Conservation (phyloP, 192 early-diverging fungal genomes). For the Gryganskiella cystojenkinii region DNA sequence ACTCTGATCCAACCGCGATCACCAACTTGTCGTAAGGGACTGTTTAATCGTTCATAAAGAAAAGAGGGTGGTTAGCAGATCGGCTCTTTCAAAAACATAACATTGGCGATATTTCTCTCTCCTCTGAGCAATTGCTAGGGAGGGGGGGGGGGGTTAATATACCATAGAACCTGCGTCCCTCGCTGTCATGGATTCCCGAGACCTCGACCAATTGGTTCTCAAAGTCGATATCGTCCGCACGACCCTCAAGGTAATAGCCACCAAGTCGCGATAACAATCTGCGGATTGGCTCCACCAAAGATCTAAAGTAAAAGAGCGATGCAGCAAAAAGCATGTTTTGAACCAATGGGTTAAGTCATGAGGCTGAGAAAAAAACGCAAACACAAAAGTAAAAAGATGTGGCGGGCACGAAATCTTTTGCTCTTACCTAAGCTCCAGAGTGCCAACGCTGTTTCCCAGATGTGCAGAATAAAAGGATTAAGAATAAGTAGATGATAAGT, state of each 20-base stretch:
- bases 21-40: conserved; percentile 67
- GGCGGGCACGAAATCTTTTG: background rate
- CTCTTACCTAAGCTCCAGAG: conserved; percentile 64
- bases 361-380: conserved; percentile 9
- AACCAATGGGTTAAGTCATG: too few species aligned
- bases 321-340: too few species aligned
- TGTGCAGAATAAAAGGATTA: conserved; percentile 51
- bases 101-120: too few species aligned
- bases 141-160: conserved; percentile 17
- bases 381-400: background rate
- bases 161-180: conserved; percentile 57
- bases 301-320: conserved; percentile 34
- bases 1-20: conserved; percentile 65
- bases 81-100: too few species aligned
- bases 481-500: conserved; percentile 52
- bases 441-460: conserved; percentile 58
- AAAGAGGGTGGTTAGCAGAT: background rate
- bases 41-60: background rate
- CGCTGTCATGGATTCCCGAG: conserved; percentile 19
- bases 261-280: conserved; percentile 54
- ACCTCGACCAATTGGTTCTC: conserved; percentile 63
- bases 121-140: too few species aligned
- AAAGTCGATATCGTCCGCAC: conserved; percentile 62
- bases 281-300: conserved; percentile 64
- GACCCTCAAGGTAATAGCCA: conserved; percentile 61